Base-by-base conservation (phyloP, 2,329 filamentous ascomycete genomes). In the Fusarium phyllophilum region DNA sequence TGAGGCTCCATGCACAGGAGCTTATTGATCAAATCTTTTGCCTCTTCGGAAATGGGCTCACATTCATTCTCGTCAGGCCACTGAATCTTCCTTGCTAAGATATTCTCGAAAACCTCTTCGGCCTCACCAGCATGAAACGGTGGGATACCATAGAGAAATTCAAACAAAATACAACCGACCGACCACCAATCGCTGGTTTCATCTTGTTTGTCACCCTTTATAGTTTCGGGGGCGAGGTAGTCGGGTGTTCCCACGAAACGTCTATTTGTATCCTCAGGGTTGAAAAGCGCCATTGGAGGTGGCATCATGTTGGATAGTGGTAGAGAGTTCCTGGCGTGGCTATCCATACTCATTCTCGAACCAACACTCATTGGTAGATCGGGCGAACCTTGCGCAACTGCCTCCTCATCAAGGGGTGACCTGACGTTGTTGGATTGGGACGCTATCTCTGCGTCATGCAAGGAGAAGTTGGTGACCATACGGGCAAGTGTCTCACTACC, bases 141-240 rank as follows among this genome's bases (percentile, higher is more conserved):
- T 2, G 96, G 96, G 66, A 94, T 92, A 2, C 96, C 96, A 79
- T 94, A 98, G 6, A 99, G 85, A 75, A 97, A 98, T 79, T 99
- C 96, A 78, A 98, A 99, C 82, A 98, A 86, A 77, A 99, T 98
- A 81, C 97, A 99, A 2, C 96, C 96, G n/a, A 99, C 88, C 29
- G 96, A 98, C 96, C 96, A 99, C 96, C 96, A 99, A 90, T 99
- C 96, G 80, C 96, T 98, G 75, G 96, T 96, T 82, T 98, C 96
- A 79, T 99, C 96, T 82, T 99, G 96, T 4, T 96, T 95, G 75
- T 95, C 91, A 56, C 97, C 96, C 74, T 94, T 95, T 79, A 99
- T 97, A 0, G 97, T 99, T 81, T 99, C 97, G 1, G 96, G 96
- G 0, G 96, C 96, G 20, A 99, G 89, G 80, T 99, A 99, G 82